Base-by-base conservation (phyloP, 495 filamentous ascomycete species). In the Chaetomium cochliodes region DNA sequence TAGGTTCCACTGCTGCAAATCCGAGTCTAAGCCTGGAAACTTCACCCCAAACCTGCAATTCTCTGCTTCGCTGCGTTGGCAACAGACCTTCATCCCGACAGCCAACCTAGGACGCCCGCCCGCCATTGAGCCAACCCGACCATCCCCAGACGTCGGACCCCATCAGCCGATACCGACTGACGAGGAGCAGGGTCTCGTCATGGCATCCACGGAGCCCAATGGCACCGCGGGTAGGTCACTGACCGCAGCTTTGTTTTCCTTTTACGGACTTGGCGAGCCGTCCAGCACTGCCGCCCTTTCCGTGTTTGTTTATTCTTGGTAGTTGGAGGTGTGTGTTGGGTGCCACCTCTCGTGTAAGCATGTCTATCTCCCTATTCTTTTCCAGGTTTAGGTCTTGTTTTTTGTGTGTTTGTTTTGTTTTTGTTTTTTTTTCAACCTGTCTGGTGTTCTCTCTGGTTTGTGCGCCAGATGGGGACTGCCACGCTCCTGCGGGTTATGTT, bases 41-140 rank as follows among this genome's bases (percentile, higher is more conserved):
- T 37, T 37, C 33, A 37, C 5, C 46, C 18, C 18, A 50, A 50
- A 50, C 5, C 46, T 50, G 46, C 46, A 20, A 23, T 50, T 50
- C n/a, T 30, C 41, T 58, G 56, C 25, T 50, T 50, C n/a, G 54
- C 41, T 58, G 56, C 25, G 56, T 58, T 58, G 41, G 56, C 56
- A 58, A 16, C 30, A 22, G 30, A 3, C 30, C 6, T 39, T 39
- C 4, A 22, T 23, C 7, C 23, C 42, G 20, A 26, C 56, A 23
- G 16, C 41, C 1, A 47, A 0, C n/a, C n/a, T n/a, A n/a, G n/a
- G 16, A 22, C 33, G 33, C 18, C 23, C 33, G 23, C 39, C 39
- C 46, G 20, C 55, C 56, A 58, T 58, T 30, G 56, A 46, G 7
- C 23, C 16, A n/a, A 42, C 56, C 56, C 39, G 42, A 46, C 0